Conservation (phyloP, 805 yeast genomes). For the Vanderwaltozyma yarrowii region DNA sequence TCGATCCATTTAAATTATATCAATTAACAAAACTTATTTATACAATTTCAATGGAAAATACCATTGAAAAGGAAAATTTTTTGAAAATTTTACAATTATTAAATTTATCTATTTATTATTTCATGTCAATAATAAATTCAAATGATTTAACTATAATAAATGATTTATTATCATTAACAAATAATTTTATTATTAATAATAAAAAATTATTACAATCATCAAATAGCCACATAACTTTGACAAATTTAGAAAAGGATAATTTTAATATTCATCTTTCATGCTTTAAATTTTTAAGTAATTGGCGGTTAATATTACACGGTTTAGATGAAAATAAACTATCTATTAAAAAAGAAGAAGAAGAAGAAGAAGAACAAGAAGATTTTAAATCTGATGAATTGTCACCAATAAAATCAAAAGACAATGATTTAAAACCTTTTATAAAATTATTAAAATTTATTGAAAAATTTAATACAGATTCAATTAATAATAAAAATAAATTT, state of each 20-base stretch:
- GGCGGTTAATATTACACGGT: constrained; percentile 18
- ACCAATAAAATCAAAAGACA: neutral
- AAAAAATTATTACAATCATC: too few relatives aligned
- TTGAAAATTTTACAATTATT: constrained; percentile 16
- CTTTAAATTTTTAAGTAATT: constrained; percentile 22
- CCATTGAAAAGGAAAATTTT: neutral
- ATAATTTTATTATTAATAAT: constrained; percentile 17
- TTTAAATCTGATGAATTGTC: constrained; percentile 4
- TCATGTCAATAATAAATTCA: constrained; percentile 11
- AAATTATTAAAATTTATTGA: constrained; percentile 13
- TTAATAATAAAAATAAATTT: constrained; percentile 8
- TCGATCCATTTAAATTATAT: constrained; percentile 19
- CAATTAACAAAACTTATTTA: constrained; percentile 18
- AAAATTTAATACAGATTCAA: constrained; percentile 14
- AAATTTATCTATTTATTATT: constrained; percentile 17
- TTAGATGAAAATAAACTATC: too few relatives aligned
- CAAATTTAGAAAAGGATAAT: constrained; percentile 13
- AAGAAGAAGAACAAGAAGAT: too few relatives aligned
- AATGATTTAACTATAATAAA: neutral
- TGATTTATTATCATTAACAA: constrained; percentile 1
- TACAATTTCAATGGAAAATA: neutral
- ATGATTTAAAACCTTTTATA: neutral
- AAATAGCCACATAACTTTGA: too few relatives aligned
- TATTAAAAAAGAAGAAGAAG: too few relatives aligned
- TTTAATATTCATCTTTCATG: constrained; percentile 19